A percentile compares a stretch with the other conserved stretches of the same genome.
These are phyloP conservation scores for Amphibolis antarctica DNA, from an alignment of 106 monocot genomes.

Conservation along the genomic window DNA sequence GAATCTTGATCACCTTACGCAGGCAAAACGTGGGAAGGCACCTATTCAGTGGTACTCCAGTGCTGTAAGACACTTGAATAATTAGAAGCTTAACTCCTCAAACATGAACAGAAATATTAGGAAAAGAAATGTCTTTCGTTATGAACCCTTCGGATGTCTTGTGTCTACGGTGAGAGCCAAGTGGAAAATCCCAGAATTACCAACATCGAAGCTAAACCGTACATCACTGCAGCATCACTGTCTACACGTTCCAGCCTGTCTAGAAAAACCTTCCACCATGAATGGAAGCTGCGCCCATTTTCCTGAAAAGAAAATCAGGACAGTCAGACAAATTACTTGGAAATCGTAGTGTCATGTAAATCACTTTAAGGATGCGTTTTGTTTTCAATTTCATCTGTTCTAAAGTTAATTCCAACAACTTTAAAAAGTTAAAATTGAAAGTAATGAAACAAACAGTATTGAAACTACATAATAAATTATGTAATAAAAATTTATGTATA, in stretches of 20 bases:
- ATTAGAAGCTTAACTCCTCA: not conserved
- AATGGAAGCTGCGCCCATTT: constrained; percentile 21
- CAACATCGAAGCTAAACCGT: constrained; percentile 63
- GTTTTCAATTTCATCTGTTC: too few species aligned
- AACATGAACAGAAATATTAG: not conserved
- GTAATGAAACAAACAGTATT: too few species aligned
- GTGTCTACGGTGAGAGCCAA: constrained; percentile 20
- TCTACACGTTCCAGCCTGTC: constrained; percentile 29
- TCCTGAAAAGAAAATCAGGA: constrained; percentile 17
- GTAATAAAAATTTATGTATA: too few species aligned
- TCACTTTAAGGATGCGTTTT: too few species aligned
- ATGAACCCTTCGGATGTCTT: not conserved
- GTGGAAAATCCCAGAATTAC: constrained; percentile 43
- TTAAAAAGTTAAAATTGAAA: too few species aligned
- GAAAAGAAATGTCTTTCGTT: not conserved
- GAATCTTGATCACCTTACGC: too few species aligned
- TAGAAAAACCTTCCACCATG: constrained; percentile 37
- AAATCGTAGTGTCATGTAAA: not conserved
- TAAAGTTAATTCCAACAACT: too few species aligned
- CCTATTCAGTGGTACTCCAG: too few species aligned
- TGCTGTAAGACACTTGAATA: too few species aligned
- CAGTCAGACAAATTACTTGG: not conserved
- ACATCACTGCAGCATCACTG: constrained; percentile 38
- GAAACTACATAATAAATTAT: too few species aligned
- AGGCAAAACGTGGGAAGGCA: too few species aligned